Conservation (phyloP, 106 monocot genomes). For the Apostasia shenzhenica region DNA sequence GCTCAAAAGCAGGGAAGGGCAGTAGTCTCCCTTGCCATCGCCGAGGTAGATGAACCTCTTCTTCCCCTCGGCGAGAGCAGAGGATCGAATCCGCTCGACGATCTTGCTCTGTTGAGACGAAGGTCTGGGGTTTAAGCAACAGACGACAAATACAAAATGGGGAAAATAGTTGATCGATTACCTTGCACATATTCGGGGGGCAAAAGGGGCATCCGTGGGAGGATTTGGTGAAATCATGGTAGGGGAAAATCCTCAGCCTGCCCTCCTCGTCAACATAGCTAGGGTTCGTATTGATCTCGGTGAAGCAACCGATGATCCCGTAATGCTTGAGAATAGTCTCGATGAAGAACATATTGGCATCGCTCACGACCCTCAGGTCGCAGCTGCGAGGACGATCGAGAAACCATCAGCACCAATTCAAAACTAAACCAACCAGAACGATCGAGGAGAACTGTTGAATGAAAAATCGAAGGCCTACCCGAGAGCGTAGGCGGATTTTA, state of each 20-base stretch:
- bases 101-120: slow-evolving; percentile 24
- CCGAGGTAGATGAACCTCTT: slow-evolving; percentile 58
- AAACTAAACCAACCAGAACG: background rate
- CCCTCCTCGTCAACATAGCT: slow-evolving; percentile 60
- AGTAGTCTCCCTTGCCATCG: slow-evolving; percentile 69
- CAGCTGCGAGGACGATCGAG: slow-evolving; percentile 35
- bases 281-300: slow-evolving; percentile 91
- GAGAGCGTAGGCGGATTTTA: slow-evolving; percentile 39
- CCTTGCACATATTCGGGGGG: slow-evolving; percentile 99
- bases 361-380: slow-evolving; percentile 83
- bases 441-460: background rate
- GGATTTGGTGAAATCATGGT: slow-evolving; percentile 51
- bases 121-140: background rate
- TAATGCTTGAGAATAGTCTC: slow-evolving; percentile 78
- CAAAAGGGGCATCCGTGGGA: slow-evolving; percentile 63
- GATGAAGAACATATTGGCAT: slow-evolving; percentile 85
- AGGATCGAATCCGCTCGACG: slow-evolving; percentile 31
- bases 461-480: slow-evolving; percentile 18
- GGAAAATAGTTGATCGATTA: slow-evolving; percentile 3
- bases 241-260: slow-evolving; percentile 59
- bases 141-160: background rate
- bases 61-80: slow-evolving; percentile 14
- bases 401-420: background rate
- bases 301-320: slow-evolving; percentile 60
- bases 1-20: slow-evolving; percentile 32